Percentiles rank a stretch among this genome's conserved stretches.
Evolutionary conservation across 2,329 filamentous ascomycete species (phyloP).

Genomic region (Aspergillus fischeri): DNA sequence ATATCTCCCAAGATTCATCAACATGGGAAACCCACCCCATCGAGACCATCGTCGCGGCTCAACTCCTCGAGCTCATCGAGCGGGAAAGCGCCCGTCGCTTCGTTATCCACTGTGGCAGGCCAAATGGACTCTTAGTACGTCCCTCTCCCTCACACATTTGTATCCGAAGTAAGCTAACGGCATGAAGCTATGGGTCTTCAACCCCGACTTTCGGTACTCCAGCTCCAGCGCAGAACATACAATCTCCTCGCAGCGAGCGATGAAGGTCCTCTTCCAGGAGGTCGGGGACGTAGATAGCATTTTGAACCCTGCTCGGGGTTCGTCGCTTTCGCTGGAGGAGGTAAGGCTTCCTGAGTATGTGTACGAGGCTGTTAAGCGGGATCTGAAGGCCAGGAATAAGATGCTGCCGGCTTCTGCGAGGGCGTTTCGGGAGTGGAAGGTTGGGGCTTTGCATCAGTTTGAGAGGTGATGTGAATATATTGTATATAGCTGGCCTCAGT

Average conservation of each 20-base stretch:
- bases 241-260: constrained; percentile 43
- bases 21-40: constrained; percentile 29
- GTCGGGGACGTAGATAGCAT: constrained; percentile 24
- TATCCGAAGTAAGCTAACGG: neutral
- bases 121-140: constrained; percentile 36
- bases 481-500: neutral
- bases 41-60: constrained; percentile 48
- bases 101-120: constrained; percentile 40
- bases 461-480: constrained; percentile 19
- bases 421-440: constrained; percentile 52
- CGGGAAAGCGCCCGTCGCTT: constrained; percentile 55
- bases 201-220: constrained; percentile 55
- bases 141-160: no score
- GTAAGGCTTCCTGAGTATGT: constrained; percentile 38
- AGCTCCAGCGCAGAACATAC: constrained; percentile 35
- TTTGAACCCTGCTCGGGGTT: constrained; percentile 26
- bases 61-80: constrained; percentile 54
- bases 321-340: constrained; percentile 47
- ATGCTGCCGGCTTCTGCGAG: constrained; percentile 49
- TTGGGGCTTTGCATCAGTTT: constrained; percentile 50
- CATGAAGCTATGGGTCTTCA: constrained; percentile 55
- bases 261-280: constrained; percentile 55
- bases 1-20: constrained; percentile 16
- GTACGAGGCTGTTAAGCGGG: constrained; percentile 34
- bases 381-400: constrained; percentile 39